Evolutionary conservation across 2,329 filamentous ascomycete genomes (phyloP).

Genomic region (Stachybotrys echinatus): DNA sequence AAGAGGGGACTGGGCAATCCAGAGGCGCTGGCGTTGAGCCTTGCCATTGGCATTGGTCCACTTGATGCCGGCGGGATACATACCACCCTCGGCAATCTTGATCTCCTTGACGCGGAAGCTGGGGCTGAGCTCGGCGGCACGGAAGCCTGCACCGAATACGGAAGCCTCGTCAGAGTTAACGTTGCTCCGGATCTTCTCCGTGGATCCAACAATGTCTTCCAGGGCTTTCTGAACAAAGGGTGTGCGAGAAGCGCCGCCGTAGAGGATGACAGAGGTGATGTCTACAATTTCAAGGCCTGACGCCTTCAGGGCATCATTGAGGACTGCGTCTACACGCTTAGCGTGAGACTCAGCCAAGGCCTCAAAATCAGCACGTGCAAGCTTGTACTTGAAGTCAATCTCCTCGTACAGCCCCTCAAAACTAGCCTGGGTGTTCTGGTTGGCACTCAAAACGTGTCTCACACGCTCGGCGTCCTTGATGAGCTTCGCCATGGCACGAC

Average conservation of each 20-base stretch:
- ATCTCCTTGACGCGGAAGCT: conserved; percentile 99
- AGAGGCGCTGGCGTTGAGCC: conserved; percentile 74
- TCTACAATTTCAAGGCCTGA: conserved; percentile 70
- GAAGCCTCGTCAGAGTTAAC: conserved; percentile 97
- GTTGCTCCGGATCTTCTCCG: conserved; percentile 81
- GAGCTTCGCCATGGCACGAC: conserved; percentile 83
- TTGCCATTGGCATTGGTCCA: conserved; percentile 67
- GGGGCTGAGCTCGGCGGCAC: conserved; percentile 84
- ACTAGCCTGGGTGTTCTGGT: conserved; percentile 70
- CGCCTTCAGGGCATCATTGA: conserved; percentile 68
- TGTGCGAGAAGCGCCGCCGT: conserved; percentile 84
- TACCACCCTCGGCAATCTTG: conserved; percentile 68
- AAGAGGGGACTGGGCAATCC: conserved; percentile 69
- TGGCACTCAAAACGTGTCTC: conserved; percentile 88
- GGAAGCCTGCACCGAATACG: conserved; percentile 92
- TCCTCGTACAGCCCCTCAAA: conserved; percentile 92
- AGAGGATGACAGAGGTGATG: conserved; percentile 85
- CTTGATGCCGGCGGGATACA: conserved; percentile 69
- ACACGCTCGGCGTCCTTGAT: conserved; percentile 85
- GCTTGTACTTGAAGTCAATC: conserved; percentile 88
- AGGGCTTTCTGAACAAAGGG: conserved; percentile 91
- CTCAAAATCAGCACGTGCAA: conserved; percentile 77
- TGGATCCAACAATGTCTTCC: conserved; percentile 65
- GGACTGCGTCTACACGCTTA: conserved; percentile 60
- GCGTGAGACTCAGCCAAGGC: conserved; percentile 64